Evolutionary conservation across 1,284 basidiomycete genomes (phyloP).

Genomic region (Mycosarcoma mackinlayi): DNA sequence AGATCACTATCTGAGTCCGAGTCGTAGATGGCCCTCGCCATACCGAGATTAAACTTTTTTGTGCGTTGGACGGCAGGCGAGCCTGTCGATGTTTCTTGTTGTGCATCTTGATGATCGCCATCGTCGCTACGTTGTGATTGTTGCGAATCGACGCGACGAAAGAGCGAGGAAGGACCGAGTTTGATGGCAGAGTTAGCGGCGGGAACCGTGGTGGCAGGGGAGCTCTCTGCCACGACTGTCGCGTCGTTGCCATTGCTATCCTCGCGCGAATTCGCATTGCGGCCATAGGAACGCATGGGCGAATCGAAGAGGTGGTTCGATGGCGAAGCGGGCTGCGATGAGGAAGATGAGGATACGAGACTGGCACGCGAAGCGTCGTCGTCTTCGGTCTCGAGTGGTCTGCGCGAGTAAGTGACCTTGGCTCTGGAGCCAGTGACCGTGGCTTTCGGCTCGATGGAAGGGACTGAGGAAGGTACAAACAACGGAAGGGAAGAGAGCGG

Average conservation of each 20-base stretch:
- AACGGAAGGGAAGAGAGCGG: conserved; percentile 25
- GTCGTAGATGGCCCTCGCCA: conserved; percentile 38
- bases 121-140: conserved; percentile 23
- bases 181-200: conserved; percentile 36
- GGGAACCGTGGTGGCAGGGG: conserved; percentile 28
- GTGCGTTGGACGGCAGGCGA: conserved; percentile 23
- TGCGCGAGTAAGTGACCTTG: conserved; percentile 45
- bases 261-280: conserved; percentile 2
- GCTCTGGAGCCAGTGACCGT: conserved; percentile 14
- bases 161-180: conserved; percentile 13
- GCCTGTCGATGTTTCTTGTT: conserved; percentile 1
- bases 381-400: conserved; percentile 11
- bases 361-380: neutral
- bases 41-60: conserved; percentile 33
- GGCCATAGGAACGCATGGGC: conserved; percentile 34
- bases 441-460: conserved; percentile 28
- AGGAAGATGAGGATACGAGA: conserved; percentile 14
- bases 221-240: conserved; percentile 23
- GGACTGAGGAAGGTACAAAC: conserved; percentile 38
- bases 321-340: conserved; percentile 32
- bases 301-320: conserved; percentile 36
- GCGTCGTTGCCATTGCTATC: conserved; percentile 19
- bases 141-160: conserved; percentile 33
- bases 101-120: conserved; percentile 4
- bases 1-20: conserved; percentile 36